Evolutionary conservation across 495 filamentous ascomycete genomes (phyloP), one percentile per base, ranked within the genome.

Genomic region (Penicillium diatomitis): DNA sequence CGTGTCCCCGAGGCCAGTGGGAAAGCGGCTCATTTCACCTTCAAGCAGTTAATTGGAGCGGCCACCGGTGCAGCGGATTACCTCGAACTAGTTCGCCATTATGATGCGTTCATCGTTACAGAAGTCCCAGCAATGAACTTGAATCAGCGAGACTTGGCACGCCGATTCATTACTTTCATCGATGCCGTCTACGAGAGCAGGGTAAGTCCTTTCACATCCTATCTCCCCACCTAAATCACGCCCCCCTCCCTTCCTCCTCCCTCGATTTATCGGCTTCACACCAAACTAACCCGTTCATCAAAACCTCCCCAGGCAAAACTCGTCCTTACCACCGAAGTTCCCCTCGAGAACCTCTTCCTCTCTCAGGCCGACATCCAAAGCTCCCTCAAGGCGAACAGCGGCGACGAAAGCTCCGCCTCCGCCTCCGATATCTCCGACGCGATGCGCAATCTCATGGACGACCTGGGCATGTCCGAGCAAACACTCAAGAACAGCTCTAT

Each of bases 121-220:
- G 85, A 90, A 35, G 82, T 98, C 0, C 94, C 92, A 0, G 86
- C 86, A 5, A 97, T 98, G 92, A 91, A 80, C 10, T 78, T 85
- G 49, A 78, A 77, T 31, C 77, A 87, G 59, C 80, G 92, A n/a
- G 92, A 98, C 72, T 75, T 94, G 8, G 92, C 94, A 2, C 70
- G 92, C 39, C 72, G 92, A 12, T 97, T 98, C 64, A 97, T 98
- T 55, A 98, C 92, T 0, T 96, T 98, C 56, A 85, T 98, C 44
- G 92, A 98, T 65, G 90, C 92, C 7, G 84, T 92, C 32, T 98
- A 98, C 68, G 92, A 88, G 55, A 80, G 75, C 52, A 68, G 76
- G 57, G 81, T 82, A 67, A 33, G 70, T 65, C n/a, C 28, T 37
- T 38, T n/a, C 33, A 1, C 2, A 6, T 36, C 28, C 27, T 37